Base-by-base conservation (phyloP, 352 stramenopile genomes). In the Globisporangium cylindrosporum region DNA sequence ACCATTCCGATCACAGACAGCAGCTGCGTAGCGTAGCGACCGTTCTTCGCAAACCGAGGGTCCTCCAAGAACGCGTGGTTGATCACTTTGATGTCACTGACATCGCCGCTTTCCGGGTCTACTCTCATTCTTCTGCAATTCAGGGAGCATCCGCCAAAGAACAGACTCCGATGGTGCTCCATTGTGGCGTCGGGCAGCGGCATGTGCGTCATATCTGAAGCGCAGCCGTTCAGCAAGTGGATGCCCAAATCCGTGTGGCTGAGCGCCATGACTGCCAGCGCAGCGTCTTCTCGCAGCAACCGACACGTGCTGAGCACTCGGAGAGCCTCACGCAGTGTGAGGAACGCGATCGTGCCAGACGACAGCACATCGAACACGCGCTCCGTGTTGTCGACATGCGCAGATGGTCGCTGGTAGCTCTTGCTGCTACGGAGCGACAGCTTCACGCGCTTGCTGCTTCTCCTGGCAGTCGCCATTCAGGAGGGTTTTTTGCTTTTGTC, bases 171-270 rank as follows among this genome's bases (percentile, higher is more conserved):
- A 38, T 51, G 59, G 14, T 59, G 29, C 41, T 76, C 68, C 48
- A 72, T 67, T 20, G 46, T 15, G 7, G 29, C 51, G 7, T 61
- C 67, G 10, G 67, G 63, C 29, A 73, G 55, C 1, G 62, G 71
- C 38, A 78, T 41, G 67, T 78, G 60, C 74, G 76, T 77, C 72
- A 70, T 77, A 53, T 79, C 74, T 6, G 55, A 54, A 34, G 48
- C 76, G 48, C 74, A 81, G 4, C 58, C 62, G 32, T 77, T 72
- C 48, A 78, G 20, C 32, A 81, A 75, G 59, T 81, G 74, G 8
- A 71, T 56, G 18, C 72, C 74, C 1, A 69, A 59, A 22, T 62
- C 67, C 46, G 58, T 73, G 69, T 70, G 71, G 38, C 74, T 76
- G 34, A 81, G 34, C 32, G 72, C 66, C 64, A 76, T 63, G 25